These are phyloP conservation scores for Gnomoniopsis sp. DNA, from an alignment of 2,329 filamentous ascomycete genomes.

Conservation along the genomic window DNA sequence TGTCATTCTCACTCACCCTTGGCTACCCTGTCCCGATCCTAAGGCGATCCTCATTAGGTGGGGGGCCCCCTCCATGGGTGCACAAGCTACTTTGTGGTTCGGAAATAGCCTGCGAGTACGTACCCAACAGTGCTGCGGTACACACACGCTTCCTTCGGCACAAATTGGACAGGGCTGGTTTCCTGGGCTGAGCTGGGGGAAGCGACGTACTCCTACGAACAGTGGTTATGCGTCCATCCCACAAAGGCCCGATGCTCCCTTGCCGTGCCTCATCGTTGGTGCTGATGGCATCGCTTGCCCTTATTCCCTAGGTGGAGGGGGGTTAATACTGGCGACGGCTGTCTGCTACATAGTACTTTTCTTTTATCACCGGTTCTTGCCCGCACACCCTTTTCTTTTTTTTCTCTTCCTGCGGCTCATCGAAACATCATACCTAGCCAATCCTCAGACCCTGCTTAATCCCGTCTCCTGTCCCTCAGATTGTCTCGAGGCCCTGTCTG, in stretches of 20 bases:
- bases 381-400: background rate
- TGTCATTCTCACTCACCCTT: background rate
- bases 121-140: background rate
- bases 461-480: background rate
- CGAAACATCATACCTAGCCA: too few species aligned
- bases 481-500: background rate
- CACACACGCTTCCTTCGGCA: too few species aligned
- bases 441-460: background rate
- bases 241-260: background rate
- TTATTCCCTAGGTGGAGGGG: background rate
- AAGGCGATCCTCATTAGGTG: conserved; percentile 5
- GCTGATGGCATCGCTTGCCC: background rate
- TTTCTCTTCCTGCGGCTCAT: background rate
- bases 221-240: background rate
- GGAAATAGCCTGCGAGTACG: conserved; percentile 10
- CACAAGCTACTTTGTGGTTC: conserved; percentile 7
- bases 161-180: background rate
- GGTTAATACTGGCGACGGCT: background rate
- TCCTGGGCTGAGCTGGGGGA: background rate
- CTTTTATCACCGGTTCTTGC: background rate
- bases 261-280: background rate
- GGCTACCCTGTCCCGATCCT: conserved; percentile 1
- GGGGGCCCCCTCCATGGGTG: background rate
- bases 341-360: background rate
- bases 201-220: too few species aligned